phyloP scores from a whole-genome alignment of 805 yeast genomes.

The Monosporozyma yasuniensis region DNA sequence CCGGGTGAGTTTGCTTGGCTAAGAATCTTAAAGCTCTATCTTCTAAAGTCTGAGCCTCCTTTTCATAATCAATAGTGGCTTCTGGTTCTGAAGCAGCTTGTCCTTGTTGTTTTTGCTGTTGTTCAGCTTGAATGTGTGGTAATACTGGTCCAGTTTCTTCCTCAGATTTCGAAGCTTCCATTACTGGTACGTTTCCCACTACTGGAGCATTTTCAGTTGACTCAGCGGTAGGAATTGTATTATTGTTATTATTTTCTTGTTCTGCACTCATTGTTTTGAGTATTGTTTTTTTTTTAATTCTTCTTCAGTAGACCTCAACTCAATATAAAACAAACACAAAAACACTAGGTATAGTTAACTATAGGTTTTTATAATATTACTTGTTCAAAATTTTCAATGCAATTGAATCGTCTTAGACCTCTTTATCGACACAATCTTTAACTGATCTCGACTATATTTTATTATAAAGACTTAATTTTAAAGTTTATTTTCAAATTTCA shows the following conservation, averaged over 20 bases:
- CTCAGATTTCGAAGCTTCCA: not conserved
- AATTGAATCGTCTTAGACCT: not conserved
- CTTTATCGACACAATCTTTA: not conserved
- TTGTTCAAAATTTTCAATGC: not conserved
- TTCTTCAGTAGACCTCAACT: too few relatives aligned
- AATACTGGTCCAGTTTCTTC: not conserved
- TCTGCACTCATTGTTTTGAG: not conserved
- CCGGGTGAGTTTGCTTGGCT: slow-evolving; percentile 64
- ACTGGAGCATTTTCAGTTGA: not conserved
- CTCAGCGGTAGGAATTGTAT: not conserved
- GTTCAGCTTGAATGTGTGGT: slow-evolving; percentile 9
- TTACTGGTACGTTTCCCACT: not conserved
- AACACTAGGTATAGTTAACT: too few relatives aligned
- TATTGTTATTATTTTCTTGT: not conserved
- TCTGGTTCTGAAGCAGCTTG: not conserved
- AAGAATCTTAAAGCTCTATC: slow-evolving; percentile 28
- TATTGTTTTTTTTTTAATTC: not conserved
- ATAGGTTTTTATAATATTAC: not conserved
- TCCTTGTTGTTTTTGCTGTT: slow-evolving; percentile 9
- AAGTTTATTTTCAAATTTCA: not conserved
- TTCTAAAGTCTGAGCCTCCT: slow-evolving; percentile 29
- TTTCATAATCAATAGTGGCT: slow-evolving; percentile 22
- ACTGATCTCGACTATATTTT: not conserved
- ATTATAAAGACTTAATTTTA: not conserved
- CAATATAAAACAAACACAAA: too few relatives aligned